Evolutionary conservation across 768 basidiomycete genomes (phyloP), one percentile per base, ranked within the genome.

Genomic region (Aureoboletus auriporus): DNA sequence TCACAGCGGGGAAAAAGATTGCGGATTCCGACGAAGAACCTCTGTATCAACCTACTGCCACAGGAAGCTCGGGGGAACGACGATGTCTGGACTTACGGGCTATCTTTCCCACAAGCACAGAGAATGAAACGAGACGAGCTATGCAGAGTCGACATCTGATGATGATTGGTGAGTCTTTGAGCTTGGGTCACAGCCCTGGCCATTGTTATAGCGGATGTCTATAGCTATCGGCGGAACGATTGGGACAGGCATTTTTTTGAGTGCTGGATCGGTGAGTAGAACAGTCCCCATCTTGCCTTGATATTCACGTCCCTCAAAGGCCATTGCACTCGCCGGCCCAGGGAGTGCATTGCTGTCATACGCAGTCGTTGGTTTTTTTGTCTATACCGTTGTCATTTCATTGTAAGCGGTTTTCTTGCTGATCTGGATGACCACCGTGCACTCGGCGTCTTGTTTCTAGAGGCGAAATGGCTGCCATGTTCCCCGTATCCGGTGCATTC

Each of bases 401-500:
- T 60, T 84, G 73, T 78, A 47, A 59, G 71, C 37, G 1, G 27
- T 20, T 42, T n/a, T 13, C 16, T 33, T 23, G 16, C n/a, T 30
- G 17, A 23, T 23, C 20, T 23, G 20, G 20, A 23, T 4, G 20
- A 23, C 20, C 20, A 23, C 20, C 20, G 20, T 23, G 20, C 4
- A 23, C 20, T 23, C 20, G 20, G 20, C 20, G 20, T 23, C 20
- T 23, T 23, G 20, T 23, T 23, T 23, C 20, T 11, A 79, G 77
- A 29, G 82, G 82, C 10, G 83, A 84, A 59, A 84, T 86, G 83
- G 72, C 82, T 17, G 73, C 79, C 14, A 76, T 82, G 67, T 82
- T 72, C 49, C 82, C 80, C 0, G 78, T 83, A 23, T 78, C 79
- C 23, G 83, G 80, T 30, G 76, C 79, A 30, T 83, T 83, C 60